Base-by-base conservation (phyloP, 2,329 filamentous ascomycete species). In the Aspergillus melleus region DNA sequence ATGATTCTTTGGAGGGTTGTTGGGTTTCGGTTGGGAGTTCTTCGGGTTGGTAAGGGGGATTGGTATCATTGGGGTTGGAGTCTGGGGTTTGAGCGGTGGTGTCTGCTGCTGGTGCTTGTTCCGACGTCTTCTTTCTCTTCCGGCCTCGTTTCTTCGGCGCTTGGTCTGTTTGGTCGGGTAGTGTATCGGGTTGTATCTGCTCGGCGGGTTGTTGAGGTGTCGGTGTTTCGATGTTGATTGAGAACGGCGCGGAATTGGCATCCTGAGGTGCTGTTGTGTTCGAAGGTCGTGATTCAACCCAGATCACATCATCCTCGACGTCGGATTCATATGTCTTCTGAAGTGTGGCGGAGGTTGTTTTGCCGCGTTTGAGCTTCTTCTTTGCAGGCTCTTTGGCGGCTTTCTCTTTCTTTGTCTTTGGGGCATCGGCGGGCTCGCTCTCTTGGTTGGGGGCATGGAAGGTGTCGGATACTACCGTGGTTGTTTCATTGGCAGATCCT, bases 341-440 rank as follows among this genome's bases (percentile, higher is more conserved):
- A 3, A 73, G 59, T 2, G 71, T 68, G 4, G 70, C 66, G 5
- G 76, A 77, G 0, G 72, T 76, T 5, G 76, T 76, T 59, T 80
- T 80, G 42, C 75, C 74, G 60, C 80, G 74, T 66, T 79, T 83
- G 20, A 73, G 54, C 54, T 78, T 79, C 63, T 72, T 78, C 74
- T 77, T 83, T 70, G 61, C 78, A 59, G 60, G 63, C 51, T 61
- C 75, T 65, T 60, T 76, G 68, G 56, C 8, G 4, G 51, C 52
- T 51, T 54, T 49, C 12, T 56, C 52, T 51, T 54, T 49, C 19
- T 56, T 49, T 3, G 51, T 10, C 12, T 11, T 66, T 61, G 14
- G 19, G 10, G 24, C 11, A 16, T 14, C 22, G 6, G 29, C n/a
- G n/a, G 29, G 49, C 20, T 54, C n/a, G 9, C 2, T 47, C 14